Percentiles rank a stretch among this genome's conserved stretches.
Evolutionary conservation across 257 asterid species (phyloP).

Genomic region (Pogostemon cablin): DNA sequence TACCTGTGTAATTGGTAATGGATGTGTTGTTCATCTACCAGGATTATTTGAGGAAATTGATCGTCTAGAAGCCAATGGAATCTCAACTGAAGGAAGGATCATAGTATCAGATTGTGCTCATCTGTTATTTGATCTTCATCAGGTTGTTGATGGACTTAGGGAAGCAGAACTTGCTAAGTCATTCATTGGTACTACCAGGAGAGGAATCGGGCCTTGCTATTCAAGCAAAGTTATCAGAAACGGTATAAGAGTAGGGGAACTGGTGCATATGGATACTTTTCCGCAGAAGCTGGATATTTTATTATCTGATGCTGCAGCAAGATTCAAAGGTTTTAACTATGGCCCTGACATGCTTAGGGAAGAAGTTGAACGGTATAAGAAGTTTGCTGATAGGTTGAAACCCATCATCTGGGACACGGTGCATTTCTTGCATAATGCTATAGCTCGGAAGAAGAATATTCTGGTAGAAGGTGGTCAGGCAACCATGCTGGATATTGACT

Average conservation of each 20-base stretch:
- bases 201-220: constrained; percentile 97
- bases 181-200: constrained; percentile 90
- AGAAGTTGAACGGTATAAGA: constrained; percentile 81
- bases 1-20: constrained; percentile 76
- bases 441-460: constrained; percentile 63
- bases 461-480: constrained; percentile 99
- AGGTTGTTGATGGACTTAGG: constrained; percentile 79
- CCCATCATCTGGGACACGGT: constrained; percentile 88
- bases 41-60: constrained; percentile 86
- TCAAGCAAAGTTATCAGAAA: constrained; percentile 94
- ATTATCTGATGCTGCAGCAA: constrained; percentile 82
- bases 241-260: constrained; percentile 88
- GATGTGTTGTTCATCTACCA: constrained; percentile 92
- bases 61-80: constrained; percentile 82
- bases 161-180: constrained; percentile 93
- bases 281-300: constrained; percentile 86
- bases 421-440: constrained; percentile 78
- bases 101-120: constrained; percentile 95
- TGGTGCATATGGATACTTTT: constrained; percentile 97
- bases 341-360: constrained; percentile 81
- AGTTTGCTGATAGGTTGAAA: constrained; percentile 84
- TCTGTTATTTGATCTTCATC: constrained; percentile 89
- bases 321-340: constrained; percentile 74
- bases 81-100: constrained; percentile 83
- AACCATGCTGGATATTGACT: constrained; percentile 92